A percentile compares a stretch with the other conserved stretches of the same genome.
Evolutionary conservation across 208 protist species (phyloP).

Genomic region (Wallacemonas sp.): DNA sequence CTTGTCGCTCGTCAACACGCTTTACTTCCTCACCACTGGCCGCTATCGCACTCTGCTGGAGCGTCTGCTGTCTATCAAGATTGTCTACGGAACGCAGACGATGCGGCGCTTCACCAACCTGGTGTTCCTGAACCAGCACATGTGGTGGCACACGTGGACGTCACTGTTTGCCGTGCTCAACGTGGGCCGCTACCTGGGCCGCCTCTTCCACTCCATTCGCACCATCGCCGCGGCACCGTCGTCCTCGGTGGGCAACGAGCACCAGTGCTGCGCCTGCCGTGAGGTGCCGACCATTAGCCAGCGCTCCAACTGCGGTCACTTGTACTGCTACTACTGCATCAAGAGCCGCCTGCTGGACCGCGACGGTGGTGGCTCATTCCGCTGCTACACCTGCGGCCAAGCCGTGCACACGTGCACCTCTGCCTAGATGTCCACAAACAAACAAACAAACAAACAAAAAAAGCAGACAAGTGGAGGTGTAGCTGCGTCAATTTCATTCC

Average conservation of each 20-base stretch:
- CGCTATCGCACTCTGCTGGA: conserved; percentile 86
- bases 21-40: conserved; percentile 86
- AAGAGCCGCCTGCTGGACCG: conserved; percentile 76
- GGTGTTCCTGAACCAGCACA: conserved; percentile 89
- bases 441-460: background rate
- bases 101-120: conserved; percentile 84
- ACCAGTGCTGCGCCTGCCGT: conserved; percentile 78
- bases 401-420: conserved; percentile 46
- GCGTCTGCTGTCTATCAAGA: conserved; percentile 75
- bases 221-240: conserved; percentile 30
- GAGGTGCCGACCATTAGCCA: conserved; percentile 62
- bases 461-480: too few relatives aligned
- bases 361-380: conserved; percentile 64
- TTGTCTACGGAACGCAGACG: conserved; percentile 84
- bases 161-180: conserved; percentile 78
- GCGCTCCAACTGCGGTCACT: conserved; percentile 87
- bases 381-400: conserved; percentile 69
- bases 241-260: conserved; percentile 30
- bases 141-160: conserved; percentile 78
- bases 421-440: background rate
- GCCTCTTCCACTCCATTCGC: conserved; percentile 47
- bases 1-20: conserved; percentile 76
- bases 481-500: too few relatives aligned
- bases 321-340: conserved; percentile 94
- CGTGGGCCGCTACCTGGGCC: conserved; percentile 63